Evolutionary conservation across 768 basidiomycete genomes (phyloP).

Genomic region (Auriscalpium orientale): DNA sequence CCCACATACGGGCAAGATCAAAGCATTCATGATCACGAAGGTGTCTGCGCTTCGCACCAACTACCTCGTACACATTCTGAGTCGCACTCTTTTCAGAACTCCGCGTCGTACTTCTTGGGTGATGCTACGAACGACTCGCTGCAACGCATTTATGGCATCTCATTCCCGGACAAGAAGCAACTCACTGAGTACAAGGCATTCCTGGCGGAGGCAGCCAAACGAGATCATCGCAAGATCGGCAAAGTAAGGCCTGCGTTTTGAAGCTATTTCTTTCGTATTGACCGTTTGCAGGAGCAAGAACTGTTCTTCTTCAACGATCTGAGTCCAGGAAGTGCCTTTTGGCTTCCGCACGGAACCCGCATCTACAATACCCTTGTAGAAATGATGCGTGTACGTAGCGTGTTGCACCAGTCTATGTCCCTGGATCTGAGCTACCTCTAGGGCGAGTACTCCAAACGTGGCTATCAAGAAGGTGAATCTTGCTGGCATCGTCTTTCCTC

Average conservation of each 20-base stretch:
- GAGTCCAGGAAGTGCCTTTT: conserved; percentile 93
- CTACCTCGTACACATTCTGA: neutral
- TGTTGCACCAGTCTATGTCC: conserved; percentile 1
- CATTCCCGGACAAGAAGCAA: conserved; percentile 97
- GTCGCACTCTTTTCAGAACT: conserved; percentile 50
- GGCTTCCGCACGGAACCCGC: conserved; percentile 92
- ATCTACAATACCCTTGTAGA: conserved; percentile 94
- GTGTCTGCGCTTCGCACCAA: conserved; percentile 27
- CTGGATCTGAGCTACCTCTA: conserved; percentile 23
- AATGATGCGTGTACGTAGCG: conserved; percentile 69
- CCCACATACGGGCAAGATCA: conserved; percentile 96
- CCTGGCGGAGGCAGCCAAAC: conserved; percentile 95
- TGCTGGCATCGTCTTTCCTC: neutral
- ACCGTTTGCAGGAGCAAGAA: conserved; percentile 72
- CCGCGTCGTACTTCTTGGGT: conserved; percentile 96
- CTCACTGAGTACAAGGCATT: conserved; percentile 91
- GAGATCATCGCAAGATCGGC: conserved; percentile 95
- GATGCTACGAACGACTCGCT: conserved; percentile 89
- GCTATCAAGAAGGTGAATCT: conserved; percentile 80
- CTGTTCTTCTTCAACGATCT: conserved; percentile 98
- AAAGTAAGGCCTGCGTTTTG: conserved; percentile 36
- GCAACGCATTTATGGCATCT: conserved; percentile 96
- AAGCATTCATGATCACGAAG: conserved; percentile 95
- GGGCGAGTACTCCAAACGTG: conserved; percentile 91
- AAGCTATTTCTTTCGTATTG: neutral